Base-by-base conservation (phyloP, 2,329 filamentous ascomycete genomes). In the Fusarium circinatum region DNA sequence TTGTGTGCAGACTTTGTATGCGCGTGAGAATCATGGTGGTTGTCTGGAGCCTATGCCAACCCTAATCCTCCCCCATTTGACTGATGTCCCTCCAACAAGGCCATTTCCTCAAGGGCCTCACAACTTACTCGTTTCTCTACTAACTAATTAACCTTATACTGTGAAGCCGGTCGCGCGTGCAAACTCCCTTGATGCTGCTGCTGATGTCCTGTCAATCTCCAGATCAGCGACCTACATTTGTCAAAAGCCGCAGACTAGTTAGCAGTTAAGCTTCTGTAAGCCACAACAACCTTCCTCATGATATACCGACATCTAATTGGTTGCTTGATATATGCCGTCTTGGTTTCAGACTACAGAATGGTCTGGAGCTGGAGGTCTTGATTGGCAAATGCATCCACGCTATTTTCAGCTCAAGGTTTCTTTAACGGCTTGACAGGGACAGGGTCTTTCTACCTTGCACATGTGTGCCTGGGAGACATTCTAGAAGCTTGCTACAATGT, bases 361-460 rank as follows among this genome's bases (percentile, higher is more conserved):
- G n/a, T 5, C 8, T 10, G 8, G 5, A 11, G 28, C 8, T 10
- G 6, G 5, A 9, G 28, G 14, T 2, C 36, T n/a, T 22, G 9
- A 61, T 61, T 55, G 47, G 38, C 14, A 18, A 7, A 42, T 28
- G 5, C 5, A 36, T 34, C 11, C 36, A 36, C 28, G 36, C 48
- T 42, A 41, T 34, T 13, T 26, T 15, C 18, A 55, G 18, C n/a
- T 20, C 20, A 7, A 4, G n/a, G 18, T 7, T 17, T 17, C 30
- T 49, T 20, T 1, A 17, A 22, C 15, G 12, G n/a, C 6, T 15
- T 58, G 30, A 28, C 18, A 28, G 14, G 20, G 14, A 17, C 14
- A 22, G 0, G 3, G 15, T 17, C 6, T 17, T 1, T 34, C 32
- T 12, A 2, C 1, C 6, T 8, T 28, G 24, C 6, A 8, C 0